Base-by-base conservation (phyloP, 2,329 filamentous ascomycete genomes). In the Penicillium sp. region DNA sequence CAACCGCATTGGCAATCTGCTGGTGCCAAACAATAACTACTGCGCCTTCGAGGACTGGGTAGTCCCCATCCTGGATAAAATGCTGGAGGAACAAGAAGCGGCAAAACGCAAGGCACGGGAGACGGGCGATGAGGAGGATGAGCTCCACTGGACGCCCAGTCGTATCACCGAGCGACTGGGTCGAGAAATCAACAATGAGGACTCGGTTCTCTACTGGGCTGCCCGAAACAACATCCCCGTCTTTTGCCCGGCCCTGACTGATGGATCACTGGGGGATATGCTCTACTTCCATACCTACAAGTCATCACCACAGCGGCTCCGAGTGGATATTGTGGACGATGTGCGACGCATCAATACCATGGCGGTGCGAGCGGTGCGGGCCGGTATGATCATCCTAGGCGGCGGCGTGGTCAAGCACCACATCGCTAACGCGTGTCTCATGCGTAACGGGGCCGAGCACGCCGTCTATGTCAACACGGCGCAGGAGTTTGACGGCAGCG, bases 11-110 rank as follows among this genome's bases (percentile, higher is more conserved):
- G 93, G 93, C 42, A 97, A 98, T 63, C 78, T 98, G 1, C 78
- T 97, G 18, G 93, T 98, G 1, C 93, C 93, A 5, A 98, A 98
- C 68, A 87, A 84, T 68, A 98, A 98, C 72, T 95, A 98, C 74
- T 97, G 93, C 68, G 83, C 85, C 6, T 98, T 98, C 60, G 93
- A 98, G 67, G 93, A 98, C 73, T 98, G 93, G 93, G 77, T 98
- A 6, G 80, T 97, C 40, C 93, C 93, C 2, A 94, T 98, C 57
- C 76, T 98, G n/a, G 88, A 97, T 72, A 82, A 74, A 56, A 93
- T 98, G 89, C 78, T 97, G 2, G 85, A 85, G 57, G 93, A 98
- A 70, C 93, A 98, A 68, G 90, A 97, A 67, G 84, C 82, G 0
- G 85, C 81, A 60, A 86, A 82, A 65, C 77, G 77, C 18, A 81